Evolutionary conservation across 352 stramenopile genomes (phyloP).

Genomic region (Phytophthora macrochlamydospora): DNA sequence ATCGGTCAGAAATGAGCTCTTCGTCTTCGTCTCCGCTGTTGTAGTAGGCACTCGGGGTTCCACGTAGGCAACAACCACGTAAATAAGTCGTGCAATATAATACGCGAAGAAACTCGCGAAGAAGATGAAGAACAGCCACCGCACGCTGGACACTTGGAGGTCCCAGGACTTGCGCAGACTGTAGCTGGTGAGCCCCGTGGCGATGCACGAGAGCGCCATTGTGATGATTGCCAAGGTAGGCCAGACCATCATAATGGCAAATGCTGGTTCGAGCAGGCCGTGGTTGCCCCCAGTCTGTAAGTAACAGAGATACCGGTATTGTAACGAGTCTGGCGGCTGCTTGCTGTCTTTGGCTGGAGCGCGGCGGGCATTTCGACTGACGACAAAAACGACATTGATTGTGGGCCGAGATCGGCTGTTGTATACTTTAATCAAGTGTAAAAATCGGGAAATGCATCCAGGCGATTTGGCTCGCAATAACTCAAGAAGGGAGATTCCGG

Average conservation of each 20-base stretch:
- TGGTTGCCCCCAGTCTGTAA: too few species aligned
- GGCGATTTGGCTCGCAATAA: too few species aligned
- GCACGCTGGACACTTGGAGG: constrained; percentile 48
- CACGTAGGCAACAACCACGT: constrained; percentile 36
- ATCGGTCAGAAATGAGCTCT: constrained; percentile 29
- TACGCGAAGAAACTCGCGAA: constrained; percentile 49
- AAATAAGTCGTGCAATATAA: constrained; percentile 25
- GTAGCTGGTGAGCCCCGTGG: constrained; percentile 46
- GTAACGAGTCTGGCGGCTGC: too few species aligned
- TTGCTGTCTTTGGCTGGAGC: too few species aligned
- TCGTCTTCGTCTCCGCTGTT: constrained; percentile 13
- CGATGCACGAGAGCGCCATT: constrained; percentile 36
- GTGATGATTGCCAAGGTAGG: constrained; percentile 34
- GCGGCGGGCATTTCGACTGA: not conserved
- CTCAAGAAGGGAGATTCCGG: too few species aligned
- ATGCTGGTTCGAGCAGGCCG: not conserved
- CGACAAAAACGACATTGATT: not conserved
- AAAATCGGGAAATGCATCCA: not conserved
- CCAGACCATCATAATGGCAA: constrained; percentile 33
- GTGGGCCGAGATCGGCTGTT: too few species aligned
- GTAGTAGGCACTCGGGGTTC: constrained; percentile 18
- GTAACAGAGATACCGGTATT: too few species aligned
- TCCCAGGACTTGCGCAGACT: constrained; percentile 46
- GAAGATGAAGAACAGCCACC: constrained; percentile 62
- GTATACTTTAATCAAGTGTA: not conserved